Evolutionary conservation across 495 filamentous ascomycete genomes (phyloP).

Genomic region (Cladorrhinum samala): DNA sequence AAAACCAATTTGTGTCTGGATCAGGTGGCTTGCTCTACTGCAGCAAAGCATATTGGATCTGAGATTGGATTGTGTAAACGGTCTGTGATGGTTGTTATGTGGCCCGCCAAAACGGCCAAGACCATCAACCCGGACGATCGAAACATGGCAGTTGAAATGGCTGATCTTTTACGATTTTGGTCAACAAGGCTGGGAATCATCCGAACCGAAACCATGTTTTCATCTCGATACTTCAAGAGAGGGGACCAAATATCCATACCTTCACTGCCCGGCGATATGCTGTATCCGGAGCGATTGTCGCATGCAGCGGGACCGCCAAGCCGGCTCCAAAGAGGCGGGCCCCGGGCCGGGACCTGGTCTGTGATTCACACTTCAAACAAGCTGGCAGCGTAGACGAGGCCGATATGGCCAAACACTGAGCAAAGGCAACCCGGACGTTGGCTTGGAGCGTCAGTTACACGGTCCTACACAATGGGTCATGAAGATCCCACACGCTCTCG

Average conservation of each 20-base stretch:
- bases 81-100: no score
- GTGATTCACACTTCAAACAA: conserved; percentile 1
- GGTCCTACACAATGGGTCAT: background rate
- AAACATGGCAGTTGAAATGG: background rate
- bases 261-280: background rate
- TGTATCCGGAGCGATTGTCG: no score
- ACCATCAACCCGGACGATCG: background rate
- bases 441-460: background rate
- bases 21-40: no score
- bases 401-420: background rate
- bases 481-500: background rate
- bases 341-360: conserved; percentile 5
- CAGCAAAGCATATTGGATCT: no score
- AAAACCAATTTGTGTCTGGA: no score
- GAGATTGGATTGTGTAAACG: no score
- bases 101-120: no score
- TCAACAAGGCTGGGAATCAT: background rate
- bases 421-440: no score
- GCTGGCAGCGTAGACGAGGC: background rate
- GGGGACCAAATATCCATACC: background rate
- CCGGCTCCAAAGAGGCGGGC: background rate
- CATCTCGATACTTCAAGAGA: background rate
- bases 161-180: background rate
- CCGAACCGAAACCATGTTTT: background rate
- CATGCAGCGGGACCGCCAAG: conserved; percentile 5